Evolutionary conservation across 805 yeast genomes (phyloP).

Genomic region (Spathaspora passalidarum): DNA sequence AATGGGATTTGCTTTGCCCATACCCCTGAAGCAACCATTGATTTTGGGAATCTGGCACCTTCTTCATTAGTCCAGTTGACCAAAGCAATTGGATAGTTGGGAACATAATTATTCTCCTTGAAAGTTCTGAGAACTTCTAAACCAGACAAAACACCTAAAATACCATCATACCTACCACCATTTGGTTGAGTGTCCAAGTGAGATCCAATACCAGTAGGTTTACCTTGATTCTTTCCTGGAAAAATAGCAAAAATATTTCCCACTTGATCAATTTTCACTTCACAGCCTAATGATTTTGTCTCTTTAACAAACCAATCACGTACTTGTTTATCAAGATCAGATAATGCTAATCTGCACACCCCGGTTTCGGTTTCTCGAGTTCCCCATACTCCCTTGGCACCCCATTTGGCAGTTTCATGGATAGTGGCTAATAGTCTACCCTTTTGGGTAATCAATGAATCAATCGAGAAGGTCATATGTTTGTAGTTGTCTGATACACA

Average conservation of each 20-base stretch:
- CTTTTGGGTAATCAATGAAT: slow-evolving; percentile 1
- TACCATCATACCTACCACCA: slow-evolving; percentile 77
- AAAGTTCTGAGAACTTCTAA: slow-evolving; percentile 65
- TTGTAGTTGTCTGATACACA: background rate
- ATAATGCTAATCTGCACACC: slow-evolving; percentile 60
- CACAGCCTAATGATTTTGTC: slow-evolving; percentile 52
- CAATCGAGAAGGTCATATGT: slow-evolving; percentile 3
- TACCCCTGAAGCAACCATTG: slow-evolving; percentile 64
- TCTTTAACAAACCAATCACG: slow-evolving; percentile 65
- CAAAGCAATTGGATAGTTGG: slow-evolving; percentile 65
- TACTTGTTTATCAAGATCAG: slow-evolving; percentile 60
- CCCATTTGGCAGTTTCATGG: slow-evolving; percentile 60
- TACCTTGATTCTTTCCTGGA: slow-evolving; percentile 47
- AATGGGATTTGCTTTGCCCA: slow-evolving; percentile 55
- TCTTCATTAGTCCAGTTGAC: slow-evolving; percentile 77
- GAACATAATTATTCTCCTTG: slow-evolving; percentile 53
- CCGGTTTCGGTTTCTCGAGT: slow-evolving; percentile 56
- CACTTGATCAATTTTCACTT: slow-evolving; percentile 56
- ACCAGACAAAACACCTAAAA: slow-evolving; percentile 65
- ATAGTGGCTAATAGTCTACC: slow-evolving; percentile 55
- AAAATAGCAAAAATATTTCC: slow-evolving; percentile 68
- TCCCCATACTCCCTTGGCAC: slow-evolving; percentile 67
- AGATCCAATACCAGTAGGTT: slow-evolving; percentile 69
- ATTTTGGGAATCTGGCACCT: slow-evolving; percentile 73
- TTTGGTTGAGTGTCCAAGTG: slow-evolving; percentile 78